These are phyloP conservation scores for Rhytidhysteron rufulum DNA, from an alignment of 2,329 filamentous ascomycete species.

Conservation along the genomic window DNA sequence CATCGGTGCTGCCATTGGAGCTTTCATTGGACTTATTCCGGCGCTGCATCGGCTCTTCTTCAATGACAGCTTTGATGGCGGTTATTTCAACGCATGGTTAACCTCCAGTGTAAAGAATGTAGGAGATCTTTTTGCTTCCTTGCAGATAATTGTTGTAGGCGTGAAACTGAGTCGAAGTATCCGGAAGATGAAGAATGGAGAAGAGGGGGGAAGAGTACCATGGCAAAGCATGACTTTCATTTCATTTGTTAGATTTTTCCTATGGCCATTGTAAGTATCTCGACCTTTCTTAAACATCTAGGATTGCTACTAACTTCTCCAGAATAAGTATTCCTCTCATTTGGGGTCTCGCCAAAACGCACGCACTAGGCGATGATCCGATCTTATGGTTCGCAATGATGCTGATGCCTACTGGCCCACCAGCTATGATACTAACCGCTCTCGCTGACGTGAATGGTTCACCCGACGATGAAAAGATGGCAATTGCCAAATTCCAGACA, in stretches of 20 bases:
- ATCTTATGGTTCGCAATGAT: conserved; percentile 65
- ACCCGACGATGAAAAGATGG: conserved; percentile 47
- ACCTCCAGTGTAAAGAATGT: conserved; percentile 60
- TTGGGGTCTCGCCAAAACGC: conserved; percentile 53
- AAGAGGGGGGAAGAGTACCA: conserved; percentile 43
- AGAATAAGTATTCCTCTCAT: conserved; percentile 51
- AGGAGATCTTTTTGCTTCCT: conserved; percentile 59
- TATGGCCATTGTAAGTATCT: conserved; percentile 51
- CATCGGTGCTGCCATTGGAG: conserved; percentile 57
- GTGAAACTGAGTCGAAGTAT: conserved; percentile 59
- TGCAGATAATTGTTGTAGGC: conserved; percentile 64
- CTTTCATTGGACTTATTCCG: conserved; percentile 58
- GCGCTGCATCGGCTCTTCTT: conserved; percentile 61
- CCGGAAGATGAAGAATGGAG: conserved; percentile 42
- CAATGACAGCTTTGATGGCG: conserved; percentile 52
- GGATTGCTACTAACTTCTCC: conserved; percentile 6
- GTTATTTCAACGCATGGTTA: conserved; percentile 64
- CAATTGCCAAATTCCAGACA: conserved; percentile 51
- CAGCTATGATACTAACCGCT: conserved; percentile 51
- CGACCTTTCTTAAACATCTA: conserved; percentile 2
- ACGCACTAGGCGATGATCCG: conserved; percentile 53
- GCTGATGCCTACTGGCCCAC: conserved; percentile 56
- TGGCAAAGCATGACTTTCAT: conserved; percentile 51
- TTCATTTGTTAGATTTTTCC: conserved; percentile 53
- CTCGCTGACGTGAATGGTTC: conserved; percentile 48